A percentile compares a stretch with the other conserved stretches of the same genome.
These are phyloP conservation scores for Aspergillus puulaauensis DNA, from an alignment of 2,329 filamentous ascomycete genomes.

Conservation along the genomic window DNA sequence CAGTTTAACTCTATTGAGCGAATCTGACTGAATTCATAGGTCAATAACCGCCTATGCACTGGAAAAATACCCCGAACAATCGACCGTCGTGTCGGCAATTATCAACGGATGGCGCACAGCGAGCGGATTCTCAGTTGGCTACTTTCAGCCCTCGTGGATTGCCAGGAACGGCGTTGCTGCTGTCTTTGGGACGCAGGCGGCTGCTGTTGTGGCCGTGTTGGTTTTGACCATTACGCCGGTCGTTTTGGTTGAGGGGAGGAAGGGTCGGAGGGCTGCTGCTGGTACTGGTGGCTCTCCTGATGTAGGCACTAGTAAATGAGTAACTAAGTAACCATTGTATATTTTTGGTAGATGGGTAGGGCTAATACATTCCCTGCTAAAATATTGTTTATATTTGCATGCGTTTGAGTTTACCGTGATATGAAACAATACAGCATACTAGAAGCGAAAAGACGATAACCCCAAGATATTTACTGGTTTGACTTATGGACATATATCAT, in stretches of 20 bases:
- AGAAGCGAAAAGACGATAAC: too few species aligned
- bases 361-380: too few species aligned
- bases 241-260: slow-evolving; percentile 15
- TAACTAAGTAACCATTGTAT: too few species aligned
- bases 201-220: slow-evolving; percentile 26
- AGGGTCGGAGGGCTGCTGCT: neutral
- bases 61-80: slow-evolving; percentile 36
- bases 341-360: too few species aligned
- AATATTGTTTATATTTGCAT: too few species aligned
- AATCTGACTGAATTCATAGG: neutral
- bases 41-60: slow-evolving; percentile 28
- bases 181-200: slow-evolving; percentile 36
- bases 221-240: slow-evolving; percentile 30
- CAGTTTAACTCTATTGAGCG: too few species aligned
- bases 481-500: too few species aligned
- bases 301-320: too few species aligned
- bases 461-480: too few species aligned
- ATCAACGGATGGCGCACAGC: slow-evolving; percentile 42
- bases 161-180: slow-evolving; percentile 28
- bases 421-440: too few species aligned
- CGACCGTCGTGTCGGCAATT: slow-evolving; percentile 36
- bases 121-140: slow-evolving; percentile 39
- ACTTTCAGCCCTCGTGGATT: slow-evolving; percentile 40
- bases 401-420: too few species aligned
- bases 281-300: too few species aligned